Conservation (phyloP, 768 basidiomycete species). For the Piloderma croceum region DNA sequence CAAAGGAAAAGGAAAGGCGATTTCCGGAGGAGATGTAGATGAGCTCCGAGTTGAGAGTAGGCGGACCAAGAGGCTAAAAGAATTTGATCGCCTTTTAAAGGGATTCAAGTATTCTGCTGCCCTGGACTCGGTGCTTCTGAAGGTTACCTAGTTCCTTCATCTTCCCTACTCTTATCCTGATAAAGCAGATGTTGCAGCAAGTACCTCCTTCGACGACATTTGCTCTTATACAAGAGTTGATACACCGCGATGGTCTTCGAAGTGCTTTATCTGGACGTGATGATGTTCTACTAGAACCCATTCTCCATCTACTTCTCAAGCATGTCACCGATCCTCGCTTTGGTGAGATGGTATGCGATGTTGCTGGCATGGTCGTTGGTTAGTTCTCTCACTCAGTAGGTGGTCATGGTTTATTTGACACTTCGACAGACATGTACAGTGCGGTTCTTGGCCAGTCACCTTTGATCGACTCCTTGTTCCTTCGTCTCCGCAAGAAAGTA, state of each 20-base stretch:
- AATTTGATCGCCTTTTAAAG: constrained; percentile 88
- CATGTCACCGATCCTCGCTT: constrained; percentile 88
- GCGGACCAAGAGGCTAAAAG: constrained; percentile 64
- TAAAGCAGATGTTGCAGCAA: constrained; percentile 43
- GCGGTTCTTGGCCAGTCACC: constrained; percentile 93
- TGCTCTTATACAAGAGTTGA: constrained; percentile 86
- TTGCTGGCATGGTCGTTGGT: constrained; percentile 82
- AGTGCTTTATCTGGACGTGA: constrained; percentile 87
- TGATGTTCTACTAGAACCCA: constrained; percentile 87
- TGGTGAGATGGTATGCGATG: constrained; percentile 81
- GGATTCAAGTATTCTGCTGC: constrained; percentile 93
- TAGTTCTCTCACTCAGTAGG: constrained; percentile 20
- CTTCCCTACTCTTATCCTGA: neutral
- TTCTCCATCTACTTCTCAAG: constrained; percentile 81
- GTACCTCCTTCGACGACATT: constrained; percentile 83
- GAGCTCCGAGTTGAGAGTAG: constrained; percentile 77
- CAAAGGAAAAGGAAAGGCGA: constrained; percentile 43
- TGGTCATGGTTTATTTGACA: constrained; percentile 9
- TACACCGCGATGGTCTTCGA: constrained; percentile 84
- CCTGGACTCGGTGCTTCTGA: constrained; percentile 83
- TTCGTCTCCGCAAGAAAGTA: constrained; percentile 80
- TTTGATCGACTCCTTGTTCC: constrained; percentile 80
- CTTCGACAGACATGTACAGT: constrained; percentile 75
- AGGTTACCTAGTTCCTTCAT: constrained; percentile 43
- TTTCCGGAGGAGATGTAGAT: constrained; percentile 54